Conservation (phyloP, 306 rosid species). For the Citrullus mucosospermus region DNA sequence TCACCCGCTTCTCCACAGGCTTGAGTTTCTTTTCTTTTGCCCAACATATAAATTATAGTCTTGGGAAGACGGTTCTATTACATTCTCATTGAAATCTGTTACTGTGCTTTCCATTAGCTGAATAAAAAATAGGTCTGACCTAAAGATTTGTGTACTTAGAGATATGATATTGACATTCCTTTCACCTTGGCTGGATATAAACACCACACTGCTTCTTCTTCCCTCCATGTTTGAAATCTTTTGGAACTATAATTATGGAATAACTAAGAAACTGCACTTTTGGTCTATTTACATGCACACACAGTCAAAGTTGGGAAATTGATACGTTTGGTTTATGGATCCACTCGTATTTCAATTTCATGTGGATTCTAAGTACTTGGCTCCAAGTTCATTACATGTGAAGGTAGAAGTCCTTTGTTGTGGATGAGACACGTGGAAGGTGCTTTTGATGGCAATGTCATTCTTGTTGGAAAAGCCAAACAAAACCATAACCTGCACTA, state of each 20-base stretch:
- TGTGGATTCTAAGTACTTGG: neutral
- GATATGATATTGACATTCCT: neutral
- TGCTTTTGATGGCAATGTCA: neutral
- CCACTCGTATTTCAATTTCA: neutral
- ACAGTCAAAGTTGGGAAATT: neutral
- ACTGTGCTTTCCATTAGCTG: neutral
- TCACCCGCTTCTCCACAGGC: neutral
- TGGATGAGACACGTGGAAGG: conserved; percentile 1
- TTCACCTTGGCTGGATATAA: neutral
- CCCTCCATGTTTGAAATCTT: neutral
- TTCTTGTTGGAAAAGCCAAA: conserved; percentile 5
- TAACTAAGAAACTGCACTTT: neutral
- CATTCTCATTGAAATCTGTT: neutral
- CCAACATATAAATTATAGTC: neutral
- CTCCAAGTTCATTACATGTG: neutral
- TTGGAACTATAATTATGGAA: too few relatives aligned
- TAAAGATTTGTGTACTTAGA: neutral
- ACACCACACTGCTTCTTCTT: neutral
- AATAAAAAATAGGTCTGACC: neutral
- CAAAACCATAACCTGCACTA: neutral
- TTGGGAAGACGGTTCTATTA: neutral
- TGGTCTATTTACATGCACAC: neutral
- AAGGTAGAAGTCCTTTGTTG: neutral
- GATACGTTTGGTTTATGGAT: neutral
- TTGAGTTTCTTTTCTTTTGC: neutral